Base-by-base conservation (phyloP, 2,329 filamentous ascomycete species). In the Thelonectria blattea region DNA sequence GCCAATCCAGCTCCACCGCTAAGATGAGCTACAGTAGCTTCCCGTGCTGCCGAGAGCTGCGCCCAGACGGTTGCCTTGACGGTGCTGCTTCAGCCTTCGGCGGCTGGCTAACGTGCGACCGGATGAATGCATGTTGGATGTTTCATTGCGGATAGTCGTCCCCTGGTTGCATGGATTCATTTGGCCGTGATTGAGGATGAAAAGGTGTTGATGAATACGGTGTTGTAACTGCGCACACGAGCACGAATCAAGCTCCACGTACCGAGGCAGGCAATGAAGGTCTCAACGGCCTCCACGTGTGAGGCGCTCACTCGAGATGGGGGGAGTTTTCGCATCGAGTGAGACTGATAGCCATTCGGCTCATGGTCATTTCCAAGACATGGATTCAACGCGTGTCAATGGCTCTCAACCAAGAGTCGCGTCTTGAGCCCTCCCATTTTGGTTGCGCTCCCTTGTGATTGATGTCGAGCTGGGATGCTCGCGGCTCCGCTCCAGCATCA, bases 21-120 rank as follows among this genome's bases (percentile, higher is more conserved):
- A 52, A 52, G 41, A 55, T 54, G 52, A 52, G 52, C 52, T 51
- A 56, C 57, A 52, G 57, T 52, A 55, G 47, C 41, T 60, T 42
- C 47, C 57, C 57, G 57, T 48, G 30, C 52, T 41, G 57, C 32
- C 46, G 24, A 41, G 37, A 34, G 47, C 27, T 30, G 27, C 22
- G 49, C 43, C 32, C 30, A 51, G 46, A 46, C 41, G 32, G 45
- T 12, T 24, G 9, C 14, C 41, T 22, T 48, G 52, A 32, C 20
- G 14, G 27, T 48, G 5, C 27, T 24, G 34, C 12, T 37, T 15
- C 34, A 15, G 11, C 34, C 12, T 15, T 37, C 32, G 32, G 32
- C 14, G 32, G 32, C 14, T 32, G 17, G 18, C 46, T 9, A 30
- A 30, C 39, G 20, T 47, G 18, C 18, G 41, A 47, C 17, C 18